A percentile compares a stretch with the other conserved stretches of the same genome.
Conservation (phyloP, 2,329 filamentous ascomycete species). For the Aspergillus sp. region DNA sequence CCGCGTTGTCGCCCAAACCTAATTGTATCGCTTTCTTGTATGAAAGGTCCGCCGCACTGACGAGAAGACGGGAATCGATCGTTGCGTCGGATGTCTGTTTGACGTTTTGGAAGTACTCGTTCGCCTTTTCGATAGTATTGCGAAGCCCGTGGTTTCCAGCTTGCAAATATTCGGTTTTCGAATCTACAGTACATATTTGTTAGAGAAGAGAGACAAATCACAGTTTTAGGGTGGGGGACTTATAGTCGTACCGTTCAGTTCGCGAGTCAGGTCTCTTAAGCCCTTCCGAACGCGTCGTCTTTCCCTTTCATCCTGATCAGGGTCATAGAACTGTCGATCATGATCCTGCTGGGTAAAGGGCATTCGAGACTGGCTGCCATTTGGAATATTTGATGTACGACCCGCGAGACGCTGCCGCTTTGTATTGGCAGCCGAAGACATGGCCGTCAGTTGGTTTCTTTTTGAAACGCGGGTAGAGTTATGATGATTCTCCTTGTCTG, state of each 20-base stretch:
- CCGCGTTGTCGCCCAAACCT: slow-evolving; percentile 68
- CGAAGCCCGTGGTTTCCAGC: slow-evolving; percentile 64
- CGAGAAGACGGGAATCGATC: slow-evolving; percentile 82
- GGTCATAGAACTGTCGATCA: slow-evolving; percentile 66
- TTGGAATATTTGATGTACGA: slow-evolving; percentile 26
- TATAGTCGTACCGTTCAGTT: slow-evolving; percentile 54
- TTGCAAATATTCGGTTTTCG: slow-evolving; percentile 68
- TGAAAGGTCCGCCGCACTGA: slow-evolving; percentile 75
- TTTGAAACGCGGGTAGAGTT: slow-evolving; percentile 35
- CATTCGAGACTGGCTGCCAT: slow-evolving; percentile 24
- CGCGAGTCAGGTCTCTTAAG: slow-evolving; percentile 65
- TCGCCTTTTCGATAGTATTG: slow-evolving; percentile 64
- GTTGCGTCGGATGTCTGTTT: slow-evolving; percentile 89
- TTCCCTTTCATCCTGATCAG: slow-evolving; percentile 74
- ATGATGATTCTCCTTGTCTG: slow-evolving; percentile 51
- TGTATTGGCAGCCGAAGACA: slow-evolving; percentile 32
- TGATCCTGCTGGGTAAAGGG: slow-evolving; percentile 27
- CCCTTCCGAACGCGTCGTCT: slow-evolving; percentile 68
- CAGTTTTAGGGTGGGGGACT: background rate
- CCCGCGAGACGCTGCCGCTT: slow-evolving; percentile 49
- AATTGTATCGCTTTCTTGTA: slow-evolving; percentile 75
- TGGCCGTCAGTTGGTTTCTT: slow-evolving; percentile 39
- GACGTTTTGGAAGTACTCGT: slow-evolving; percentile 65
- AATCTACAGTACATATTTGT: slow-evolving; percentile 51
- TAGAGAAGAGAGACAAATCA: background rate